These are phyloP conservation scores for Hortiboletus flavorubellus DNA, from an alignment of 768 basidiomycete species.

Conservation along the genomic window DNA sequence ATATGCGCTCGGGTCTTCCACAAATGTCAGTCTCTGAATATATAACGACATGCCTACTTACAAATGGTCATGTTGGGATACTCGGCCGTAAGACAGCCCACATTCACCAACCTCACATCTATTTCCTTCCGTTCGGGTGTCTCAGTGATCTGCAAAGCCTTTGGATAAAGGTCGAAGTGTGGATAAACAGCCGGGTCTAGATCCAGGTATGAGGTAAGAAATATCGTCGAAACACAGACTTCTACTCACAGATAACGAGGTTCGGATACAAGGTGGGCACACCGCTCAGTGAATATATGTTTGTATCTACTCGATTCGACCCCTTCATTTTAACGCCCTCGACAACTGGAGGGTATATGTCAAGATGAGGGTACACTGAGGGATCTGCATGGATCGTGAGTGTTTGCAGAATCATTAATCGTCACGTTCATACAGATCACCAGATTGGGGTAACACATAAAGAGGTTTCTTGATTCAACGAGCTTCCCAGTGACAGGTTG, in stretches of 20 bases:
- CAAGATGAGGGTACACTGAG: constrained; percentile 40
- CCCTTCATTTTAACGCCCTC: neutral
- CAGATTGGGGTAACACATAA: constrained; percentile 32
- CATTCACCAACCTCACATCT: no score
- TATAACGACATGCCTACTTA: no score
- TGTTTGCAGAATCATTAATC: neutral
- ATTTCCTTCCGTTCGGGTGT: no score
- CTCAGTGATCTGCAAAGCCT: no score
- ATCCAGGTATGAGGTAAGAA: neutral
- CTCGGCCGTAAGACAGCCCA: no score
- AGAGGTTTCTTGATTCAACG: neutral
- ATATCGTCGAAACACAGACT: neutral
- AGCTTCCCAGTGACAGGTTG: constrained; percentile 1
- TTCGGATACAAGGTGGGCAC: constrained; percentile 8
- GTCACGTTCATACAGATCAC: constrained; percentile 32
- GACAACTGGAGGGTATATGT: constrained; percentile 34
- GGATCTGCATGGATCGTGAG: constrained; percentile 31
- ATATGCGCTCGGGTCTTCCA: no score
- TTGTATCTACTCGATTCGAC: neutral
- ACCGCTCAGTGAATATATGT: neutral
- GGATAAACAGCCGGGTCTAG: constrained; percentile 43
- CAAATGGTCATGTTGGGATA: no score
- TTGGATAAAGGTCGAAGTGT: constrained; percentile 40
- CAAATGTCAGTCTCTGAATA: no score
- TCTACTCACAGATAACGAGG: constrained; percentile 18